These are phyloP conservation scores for Diaporthe citriasiana DNA, from an alignment of 2,329 filamentous ascomycete genomes.

Conservation along the genomic window DNA sequence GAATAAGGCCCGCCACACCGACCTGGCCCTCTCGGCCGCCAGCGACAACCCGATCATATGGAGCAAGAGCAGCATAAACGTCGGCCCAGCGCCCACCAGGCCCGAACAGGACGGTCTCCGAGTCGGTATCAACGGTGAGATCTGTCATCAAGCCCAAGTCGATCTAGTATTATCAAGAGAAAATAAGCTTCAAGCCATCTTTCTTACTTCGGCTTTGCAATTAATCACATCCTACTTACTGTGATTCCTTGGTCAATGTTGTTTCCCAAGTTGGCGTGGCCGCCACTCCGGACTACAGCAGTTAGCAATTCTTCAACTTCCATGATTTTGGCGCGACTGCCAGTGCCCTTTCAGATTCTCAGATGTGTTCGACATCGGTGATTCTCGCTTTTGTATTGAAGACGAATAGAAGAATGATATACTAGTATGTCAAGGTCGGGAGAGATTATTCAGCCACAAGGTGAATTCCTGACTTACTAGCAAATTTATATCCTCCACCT, in stretches of 20 bases:
- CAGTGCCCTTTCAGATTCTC: not conserved
- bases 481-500: not conserved
- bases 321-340: not conserved
- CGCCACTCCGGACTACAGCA: not conserved
- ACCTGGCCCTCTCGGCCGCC: constrained; percentile 26
- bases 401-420: too few relatives aligned
- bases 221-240: not conserved
- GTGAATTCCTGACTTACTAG: not conserved
- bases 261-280: not conserved
- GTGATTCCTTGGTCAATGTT: constrained; percentile 1
- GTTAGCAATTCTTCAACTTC: not conserved
- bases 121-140: not conserved
- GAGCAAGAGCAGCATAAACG: not conserved
- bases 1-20: constrained; percentile 14
- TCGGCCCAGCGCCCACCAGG: constrained; percentile 12
- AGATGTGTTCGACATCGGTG: too few relatives aligned
- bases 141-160: constrained; percentile 7
- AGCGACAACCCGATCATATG: not conserved
- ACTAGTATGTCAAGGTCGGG: too few relatives aligned
- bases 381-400: not conserved
- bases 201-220: too few relatives aligned
- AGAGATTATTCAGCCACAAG: too few relatives aligned
- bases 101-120: not conserved
- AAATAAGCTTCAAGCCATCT: not conserved
- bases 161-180: not conserved